Evolutionary conservation across 2,329 filamentous ascomycete genomes (phyloP), one percentile per base, ranked within the genome.

Genomic region (Juglanconis oblonga): DNA sequence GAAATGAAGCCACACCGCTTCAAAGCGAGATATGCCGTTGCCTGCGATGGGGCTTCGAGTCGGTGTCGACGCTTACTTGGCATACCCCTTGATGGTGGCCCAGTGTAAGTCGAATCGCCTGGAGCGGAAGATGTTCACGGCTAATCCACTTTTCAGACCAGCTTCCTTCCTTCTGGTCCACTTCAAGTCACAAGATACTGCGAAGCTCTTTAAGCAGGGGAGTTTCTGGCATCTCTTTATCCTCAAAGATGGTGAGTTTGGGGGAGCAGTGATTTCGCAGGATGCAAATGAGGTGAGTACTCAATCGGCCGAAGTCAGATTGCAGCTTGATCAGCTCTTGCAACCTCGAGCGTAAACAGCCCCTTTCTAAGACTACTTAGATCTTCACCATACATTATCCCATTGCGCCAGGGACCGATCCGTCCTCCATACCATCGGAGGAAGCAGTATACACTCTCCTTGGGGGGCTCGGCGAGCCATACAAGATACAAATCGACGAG

Each of bases 191-290:
- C 8, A 53, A 17, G 66, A 67, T 24, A 51, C 64, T 1, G 10
- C 53, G 4, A 44, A 47, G 5, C 55, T 65, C 4, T 51, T 51
- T 13, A 49, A 50, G 9, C 62, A 61, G n/a, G 66, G 66, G 4
- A 35, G 35, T 5, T 68, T 67, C 29, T 66, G 66, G 65, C 66
- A 68, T 52, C 56, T 65, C 33, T 65, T 67, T 32, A 35, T 59
- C 6, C 51, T 61, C 24, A 45, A 57, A 47, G 17, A 44, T n/a
- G 58, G 55, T 8, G 47, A 53, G 2, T 53, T 63, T 7, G 55
- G 50, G 5, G 54, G 49, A 0, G 57, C 57, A 1, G 24, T 54
- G 1, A 64, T 64, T 32, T 45, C 58, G 10, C 63, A 64, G 36
- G 55, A 64, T 57, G 58, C 31, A 13, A 49, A 50, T 6, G 55